phyloP scores from a whole-genome alignment of 148 eudicot species.

The Rhododendron griersonianum region DNA sequence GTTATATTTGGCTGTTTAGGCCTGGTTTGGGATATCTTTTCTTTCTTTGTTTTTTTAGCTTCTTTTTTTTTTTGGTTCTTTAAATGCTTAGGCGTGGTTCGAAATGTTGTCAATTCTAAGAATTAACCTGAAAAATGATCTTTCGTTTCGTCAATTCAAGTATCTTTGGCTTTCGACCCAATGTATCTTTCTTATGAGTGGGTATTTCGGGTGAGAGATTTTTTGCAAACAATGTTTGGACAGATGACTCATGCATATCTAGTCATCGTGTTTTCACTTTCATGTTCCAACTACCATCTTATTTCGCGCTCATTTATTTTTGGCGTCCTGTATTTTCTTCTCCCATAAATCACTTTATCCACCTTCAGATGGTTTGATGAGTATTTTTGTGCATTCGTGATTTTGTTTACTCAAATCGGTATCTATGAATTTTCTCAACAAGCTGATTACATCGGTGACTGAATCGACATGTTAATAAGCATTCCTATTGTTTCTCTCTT shows the following conservation, averaged over 20 bases:
- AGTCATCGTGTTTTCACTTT: no score
- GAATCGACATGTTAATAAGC: not conserved
- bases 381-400: not conserved
- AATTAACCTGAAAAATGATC: no score
- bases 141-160: not conserved
- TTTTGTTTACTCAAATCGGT: not conserved
- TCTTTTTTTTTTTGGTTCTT: no score
- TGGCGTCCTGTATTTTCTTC: not conserved
- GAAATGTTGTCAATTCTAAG: no score
- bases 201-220: no score
- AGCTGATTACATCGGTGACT: not conserved
- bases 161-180: not conserved
- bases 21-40: no score
- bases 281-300: not conserved
- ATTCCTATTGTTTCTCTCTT: no score
- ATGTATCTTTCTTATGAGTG: not conserved
- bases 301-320: not conserved
- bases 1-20: not conserved
- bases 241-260: not conserved
- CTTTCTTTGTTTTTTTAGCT: no score
- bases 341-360: not conserved
- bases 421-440: not conserved
- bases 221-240: not conserved
- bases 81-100: no score
- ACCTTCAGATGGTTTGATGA: not conserved